Conservation (phyloP, 2,329 filamentous ascomycete genomes). For the Albophoma yamanashiensis region DNA sequence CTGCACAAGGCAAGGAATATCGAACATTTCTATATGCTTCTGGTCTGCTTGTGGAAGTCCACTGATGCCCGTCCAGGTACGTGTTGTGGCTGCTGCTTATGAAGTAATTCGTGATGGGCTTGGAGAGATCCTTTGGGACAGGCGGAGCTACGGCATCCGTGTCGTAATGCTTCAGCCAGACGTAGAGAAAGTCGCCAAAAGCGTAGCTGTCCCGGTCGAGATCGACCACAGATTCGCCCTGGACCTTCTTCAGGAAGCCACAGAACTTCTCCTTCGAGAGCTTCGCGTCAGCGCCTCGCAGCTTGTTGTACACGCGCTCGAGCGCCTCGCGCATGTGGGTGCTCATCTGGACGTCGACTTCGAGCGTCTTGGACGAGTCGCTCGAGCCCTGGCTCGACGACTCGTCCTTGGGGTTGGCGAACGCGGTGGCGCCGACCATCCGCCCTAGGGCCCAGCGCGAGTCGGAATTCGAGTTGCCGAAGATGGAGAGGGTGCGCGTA, state of each 20-base stretch:
- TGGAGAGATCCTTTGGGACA: constrained; percentile 45
- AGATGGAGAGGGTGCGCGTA: constrained; percentile 27
- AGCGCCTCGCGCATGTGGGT: constrained; percentile 38
- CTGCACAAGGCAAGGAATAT: constrained; percentile 5
- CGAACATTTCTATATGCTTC: constrained; percentile 68
- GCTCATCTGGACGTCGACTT: constrained; percentile 30
- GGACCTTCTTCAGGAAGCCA: constrained; percentile 37
- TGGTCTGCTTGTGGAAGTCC: constrained; percentile 65
- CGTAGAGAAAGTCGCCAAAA: constrained; percentile 38
- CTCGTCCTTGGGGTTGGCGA: constrained; percentile 11
- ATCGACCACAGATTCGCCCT: constrained; percentile 29
- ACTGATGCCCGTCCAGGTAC: constrained; percentile 79
- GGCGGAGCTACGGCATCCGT: constrained; percentile 33
- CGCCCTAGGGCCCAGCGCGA: constrained; percentile 17
- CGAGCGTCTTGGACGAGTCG: constrained; percentile 2
- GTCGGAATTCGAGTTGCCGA: constrained; percentile 22
- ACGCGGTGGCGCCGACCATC: constrained; percentile 22
- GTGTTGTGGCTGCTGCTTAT: constrained; percentile 95
- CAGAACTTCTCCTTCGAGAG: constrained; percentile 28
- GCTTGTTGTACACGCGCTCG: constrained; percentile 32
- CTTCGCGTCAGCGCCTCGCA: constrained; percentile 23
- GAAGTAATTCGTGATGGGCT: constrained; percentile 79
- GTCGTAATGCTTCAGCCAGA: constrained; percentile 32
- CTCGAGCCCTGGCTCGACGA: constrained; percentile 13
- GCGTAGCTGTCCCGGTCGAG: constrained; percentile 30